Base-by-base conservation (phyloP, 805 yeast species). In the Myxozyma monticola region DNA sequence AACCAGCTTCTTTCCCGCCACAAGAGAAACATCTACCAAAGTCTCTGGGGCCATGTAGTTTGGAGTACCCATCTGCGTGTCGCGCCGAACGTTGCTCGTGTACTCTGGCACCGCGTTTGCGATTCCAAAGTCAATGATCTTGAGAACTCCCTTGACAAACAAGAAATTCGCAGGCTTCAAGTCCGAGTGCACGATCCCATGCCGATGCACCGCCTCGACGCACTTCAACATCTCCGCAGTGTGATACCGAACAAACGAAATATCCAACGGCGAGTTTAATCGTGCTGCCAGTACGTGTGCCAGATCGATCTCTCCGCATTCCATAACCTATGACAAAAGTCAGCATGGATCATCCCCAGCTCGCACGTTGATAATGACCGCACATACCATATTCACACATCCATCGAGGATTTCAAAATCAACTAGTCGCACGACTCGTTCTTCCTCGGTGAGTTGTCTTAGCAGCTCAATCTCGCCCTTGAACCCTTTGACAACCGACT, bases 11-110 rank as follows among this genome's bases (percentile, higher is more conserved):
- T 48, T 84, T 71, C 31, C 79, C 44, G 67, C 73, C 5, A 33
- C 36, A 45, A 37, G 58, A 44, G 71, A 74, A 52, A 74, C 79
- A 66, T 85, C 95, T 38, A 84, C 75, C 51, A 91, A 70, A 0
- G 97, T 87, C 67, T 91, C 99, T 0, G 99, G 99, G 0, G 99
- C 96, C 98, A 91, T 93, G 66, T 91, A 93, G 65, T 86, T 88
- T 1, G 96, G 96, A 0, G 99, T 91, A 3, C 99, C 99, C 45
- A 89, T 84, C 65, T 88, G 96, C 4, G 88, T 79, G 52, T 88
- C 95, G 50, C 97, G 76, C 64, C 90, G 90, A 17, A 91, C 79
- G 61, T 93, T 91, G 18, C 87, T 82, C 0, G 98, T 91, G 63
- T 88, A 87, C 45, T 90, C 96, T 1, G 95, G 93, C 1, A 93